Evolutionary conservation across 2,329 filamentous ascomycete species (phyloP).

Genomic region (Trichoderma koningii): DNA sequence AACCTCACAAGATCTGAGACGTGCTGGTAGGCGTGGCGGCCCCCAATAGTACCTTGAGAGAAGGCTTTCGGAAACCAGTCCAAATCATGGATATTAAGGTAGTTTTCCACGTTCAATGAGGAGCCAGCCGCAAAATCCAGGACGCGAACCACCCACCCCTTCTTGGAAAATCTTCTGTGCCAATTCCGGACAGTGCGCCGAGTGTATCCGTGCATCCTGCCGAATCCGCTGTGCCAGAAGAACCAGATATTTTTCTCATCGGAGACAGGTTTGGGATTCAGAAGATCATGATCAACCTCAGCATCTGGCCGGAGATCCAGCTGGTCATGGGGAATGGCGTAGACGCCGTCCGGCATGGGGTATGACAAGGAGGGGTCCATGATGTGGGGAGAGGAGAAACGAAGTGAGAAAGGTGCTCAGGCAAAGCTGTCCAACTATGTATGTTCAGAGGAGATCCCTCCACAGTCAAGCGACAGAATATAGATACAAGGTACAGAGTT

Average conservation of each 20-base stretch:
- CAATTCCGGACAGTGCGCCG: slow-evolving; percentile 56
- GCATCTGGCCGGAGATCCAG: slow-evolving; percentile 51
- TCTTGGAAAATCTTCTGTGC: slow-evolving; percentile 53
- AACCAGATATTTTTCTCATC: slow-evolving; percentile 59
- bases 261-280: slow-evolving; percentile 43
- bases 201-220: slow-evolving; percentile 52
- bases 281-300: slow-evolving; percentile 48
- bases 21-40: slow-evolving; percentile 55
- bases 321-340: slow-evolving; percentile 41
- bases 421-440: too few species aligned
- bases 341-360: slow-evolving; percentile 12
- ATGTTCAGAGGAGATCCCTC: too few species aligned
- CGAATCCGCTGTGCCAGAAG: slow-evolving; percentile 58
- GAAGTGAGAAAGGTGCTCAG: background rate
- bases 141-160: slow-evolving; percentile 57
- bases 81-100: slow-evolving; percentile 49
- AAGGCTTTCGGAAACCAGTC: slow-evolving; percentile 53
- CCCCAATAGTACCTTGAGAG: slow-evolving; percentile 49
- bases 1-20: slow-evolving; percentile 60
- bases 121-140: slow-evolving; percentile 49
- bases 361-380: slow-evolving; percentile 10
- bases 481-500: too few species aligned
- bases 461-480: too few species aligned
- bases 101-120: slow-evolving; percentile 51
- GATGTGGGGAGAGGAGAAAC: background rate